Conservation (phyloP, 2,329 filamentous ascomycete species). For the Colletotrichum gloeosporioides region DNA sequence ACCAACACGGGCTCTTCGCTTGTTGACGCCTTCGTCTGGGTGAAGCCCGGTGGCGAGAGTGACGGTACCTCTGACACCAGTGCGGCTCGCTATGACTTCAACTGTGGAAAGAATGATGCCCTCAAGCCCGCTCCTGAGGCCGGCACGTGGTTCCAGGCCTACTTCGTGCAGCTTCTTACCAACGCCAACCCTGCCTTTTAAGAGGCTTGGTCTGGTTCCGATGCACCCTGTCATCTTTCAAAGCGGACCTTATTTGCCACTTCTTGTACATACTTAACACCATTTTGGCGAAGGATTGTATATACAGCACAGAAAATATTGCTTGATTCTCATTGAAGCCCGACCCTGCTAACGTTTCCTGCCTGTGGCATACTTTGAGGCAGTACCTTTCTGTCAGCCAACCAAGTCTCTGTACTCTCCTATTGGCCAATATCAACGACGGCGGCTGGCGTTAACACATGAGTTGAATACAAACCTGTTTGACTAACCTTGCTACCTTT, state of each 20-base stretch:
- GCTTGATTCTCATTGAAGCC: not conserved
- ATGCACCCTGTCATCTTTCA: not conserved
- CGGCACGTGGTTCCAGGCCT: slow-evolving; percentile 70
- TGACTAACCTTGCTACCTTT: not conserved
- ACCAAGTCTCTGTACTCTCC: not conserved
- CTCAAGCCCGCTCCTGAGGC: slow-evolving; percentile 73
- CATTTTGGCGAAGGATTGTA: not conserved
- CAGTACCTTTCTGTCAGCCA: not conserved
- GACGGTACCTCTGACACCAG: slow-evolving; percentile 53
- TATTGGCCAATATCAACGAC: not conserved
- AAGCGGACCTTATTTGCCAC: not conserved
- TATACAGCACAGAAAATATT: not conserved
- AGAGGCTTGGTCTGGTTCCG: not conserved
- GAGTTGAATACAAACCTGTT: not conserved
- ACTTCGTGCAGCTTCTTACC: slow-evolving; percentile 61
- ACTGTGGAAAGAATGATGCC: slow-evolving; percentile 60
- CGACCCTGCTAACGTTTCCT: not conserved
- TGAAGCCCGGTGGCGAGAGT: slow-evolving; percentile 71
- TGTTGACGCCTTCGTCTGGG: slow-evolving; percentile 72
- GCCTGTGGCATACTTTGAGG: not conserved
- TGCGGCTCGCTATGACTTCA: slow-evolving; percentile 56
- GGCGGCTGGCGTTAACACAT: not conserved
- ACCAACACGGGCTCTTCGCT: slow-evolving; percentile 64
- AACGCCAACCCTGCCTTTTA: slow-evolving; percentile 60
- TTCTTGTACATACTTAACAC: slow-evolving; percentile 1